Evolutionary conservation across 805 yeast species (phyloP).

Genomic region (Lachancea kluyveri): DNA sequence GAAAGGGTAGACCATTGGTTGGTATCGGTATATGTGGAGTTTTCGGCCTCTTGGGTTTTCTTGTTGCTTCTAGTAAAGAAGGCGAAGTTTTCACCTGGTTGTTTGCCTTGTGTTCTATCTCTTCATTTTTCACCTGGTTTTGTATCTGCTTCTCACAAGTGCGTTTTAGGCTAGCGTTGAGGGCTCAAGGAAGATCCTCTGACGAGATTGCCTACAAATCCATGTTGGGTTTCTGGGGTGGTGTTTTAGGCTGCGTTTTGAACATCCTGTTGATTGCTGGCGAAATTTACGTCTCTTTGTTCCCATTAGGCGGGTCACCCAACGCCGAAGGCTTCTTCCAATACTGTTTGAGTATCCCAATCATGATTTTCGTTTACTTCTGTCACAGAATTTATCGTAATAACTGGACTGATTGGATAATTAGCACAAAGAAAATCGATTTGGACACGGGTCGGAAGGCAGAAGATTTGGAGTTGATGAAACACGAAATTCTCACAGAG

Average conservation of each 20-base stretch:
- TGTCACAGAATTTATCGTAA: constrained; percentile 39
- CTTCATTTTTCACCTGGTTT: constrained; percentile 78
- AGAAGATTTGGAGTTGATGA: constrained; percentile 39
- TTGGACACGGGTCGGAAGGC: constrained; percentile 50
- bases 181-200: constrained; percentile 46
- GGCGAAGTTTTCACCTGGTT: constrained; percentile 66
- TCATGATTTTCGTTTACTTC: constrained; percentile 39
- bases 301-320: constrained; percentile 44
- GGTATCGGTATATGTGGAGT: constrained; percentile 37
- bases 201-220: constrained; percentile 55
- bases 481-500: constrained; percentile 33
- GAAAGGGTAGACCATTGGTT: constrained; percentile 48
- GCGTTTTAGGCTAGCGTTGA: constrained; percentile 54
- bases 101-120: constrained; percentile 68
- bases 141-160: constrained; percentile 63
- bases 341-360: constrained; percentile 43
- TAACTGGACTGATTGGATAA: constrained; percentile 28
- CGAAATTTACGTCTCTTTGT: constrained; percentile 68
- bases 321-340: constrained; percentile 41
- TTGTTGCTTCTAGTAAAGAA: constrained; percentile 54
- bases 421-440: constrained; percentile 45
- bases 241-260: constrained; percentile 45
- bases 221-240: constrained; percentile 54
- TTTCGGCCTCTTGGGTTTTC: constrained; percentile 54
- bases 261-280: constrained; percentile 52